Percentiles rank a stretch among this genome's conserved stretches.
These are phyloP conservation scores for Penicillium alfredii DNA, from an alignment of 495 filamentous ascomycete genomes.

Conservation along the genomic window DNA sequence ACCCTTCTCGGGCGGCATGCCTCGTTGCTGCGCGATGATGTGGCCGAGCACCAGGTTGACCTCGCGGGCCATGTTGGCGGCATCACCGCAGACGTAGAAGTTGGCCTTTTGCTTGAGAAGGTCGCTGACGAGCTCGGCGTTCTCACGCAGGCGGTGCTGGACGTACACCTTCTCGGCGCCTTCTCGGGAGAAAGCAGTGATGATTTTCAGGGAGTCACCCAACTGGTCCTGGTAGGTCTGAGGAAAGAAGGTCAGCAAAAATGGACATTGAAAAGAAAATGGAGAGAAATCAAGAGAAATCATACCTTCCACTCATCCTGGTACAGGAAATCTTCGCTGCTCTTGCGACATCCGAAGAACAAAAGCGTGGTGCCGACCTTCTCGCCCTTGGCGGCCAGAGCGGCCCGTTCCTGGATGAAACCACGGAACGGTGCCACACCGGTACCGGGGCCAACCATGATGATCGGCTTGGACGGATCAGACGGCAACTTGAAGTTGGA, in stretches of 20 bases:
- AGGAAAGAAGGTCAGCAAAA: slow-evolving; percentile 7
- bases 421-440: slow-evolving; percentile 95
- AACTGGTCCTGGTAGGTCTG: slow-evolving; percentile 77
- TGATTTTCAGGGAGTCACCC: slow-evolving; percentile 78
- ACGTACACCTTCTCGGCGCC: slow-evolving; percentile 83
- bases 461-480: slow-evolving; percentile 86
- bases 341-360: slow-evolving; percentile 90
- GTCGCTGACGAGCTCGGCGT: slow-evolving; percentile 77
- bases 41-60: slow-evolving; percentile 80
- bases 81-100: slow-evolving; percentile 98
- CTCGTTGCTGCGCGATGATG: slow-evolving; percentile 78
- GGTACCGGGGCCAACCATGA: slow-evolving; percentile 94
- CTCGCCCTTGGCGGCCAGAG: slow-evolving; percentile 71
- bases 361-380: slow-evolving; percentile 83
- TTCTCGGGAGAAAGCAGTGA: slow-evolving; percentile 92
- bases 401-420: slow-evolving; percentile 90
- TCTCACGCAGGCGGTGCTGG: slow-evolving; percentile 83
- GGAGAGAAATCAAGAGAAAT: slow-evolving; percentile 6
- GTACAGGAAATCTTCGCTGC: slow-evolving; percentile 86
- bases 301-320: slow-evolving; percentile 88
- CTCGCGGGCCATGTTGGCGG: slow-evolving; percentile 96
- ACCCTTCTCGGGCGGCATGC: slow-evolving; percentile 72
- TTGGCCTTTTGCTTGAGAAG: slow-evolving; percentile 85
- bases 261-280: neutral
- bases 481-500: slow-evolving; percentile 99